Percentiles rank a stretch among this genome's conserved stretches.
Conservation (phyloP, 495 filamentous ascomycete species). For the Aspergillus campestris region DNA sequence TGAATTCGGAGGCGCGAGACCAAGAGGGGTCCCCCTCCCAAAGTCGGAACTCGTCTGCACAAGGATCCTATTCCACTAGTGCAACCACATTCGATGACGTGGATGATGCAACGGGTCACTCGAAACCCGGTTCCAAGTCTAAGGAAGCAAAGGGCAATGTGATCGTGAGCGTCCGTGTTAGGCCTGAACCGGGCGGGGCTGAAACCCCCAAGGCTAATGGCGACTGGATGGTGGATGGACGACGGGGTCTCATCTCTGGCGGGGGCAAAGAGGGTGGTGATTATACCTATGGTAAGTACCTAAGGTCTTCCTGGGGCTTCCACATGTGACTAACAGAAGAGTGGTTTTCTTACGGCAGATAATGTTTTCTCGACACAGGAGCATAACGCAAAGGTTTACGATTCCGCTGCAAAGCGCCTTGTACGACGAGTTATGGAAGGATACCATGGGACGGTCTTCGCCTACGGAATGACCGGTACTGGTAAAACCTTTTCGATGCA, state of each 20-base stretch:
- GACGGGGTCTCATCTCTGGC: slow-evolving; percentile 71
- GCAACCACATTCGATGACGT: slow-evolving; percentile 76
- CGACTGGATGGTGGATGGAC: slow-evolving; percentile 93
- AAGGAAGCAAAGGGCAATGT: slow-evolving; percentile 88
- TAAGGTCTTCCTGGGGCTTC: no score
- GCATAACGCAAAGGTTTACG: slow-evolving; percentile 90
- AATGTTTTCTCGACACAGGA: slow-evolving; percentile 92
- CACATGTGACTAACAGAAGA: not conserved
- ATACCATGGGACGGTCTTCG: slow-evolving; percentile 96
- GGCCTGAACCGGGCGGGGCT: slow-evolving; percentile 62
- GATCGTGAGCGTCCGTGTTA: slow-evolving; percentile 86
- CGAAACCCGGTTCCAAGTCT: slow-evolving; percentile 22
- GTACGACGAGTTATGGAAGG: slow-evolving; percentile 98
- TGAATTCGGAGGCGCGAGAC: slow-evolving; percentile 48
- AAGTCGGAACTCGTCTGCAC: slow-evolving; percentile 80
- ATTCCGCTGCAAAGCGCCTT: slow-evolving; percentile 83
- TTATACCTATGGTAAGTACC: slow-evolving; percentile 75
- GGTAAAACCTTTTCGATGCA: slow-evolving; percentile 99
- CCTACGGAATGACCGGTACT: slow-evolving; percentile 98
- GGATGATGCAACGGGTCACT: slow-evolving; percentile 30
- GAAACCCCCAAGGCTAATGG: slow-evolving; percentile 56
- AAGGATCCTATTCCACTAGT: slow-evolving; percentile 84
- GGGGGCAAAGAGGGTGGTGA: slow-evolving; percentile 84
- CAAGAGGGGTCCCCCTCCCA: slow-evolving; percentile 77
- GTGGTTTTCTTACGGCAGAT: slow-evolving; percentile 43